phyloP scores from a whole-genome alignment of 805 yeast species.

The Debaryomyces tyrocola region DNA sequence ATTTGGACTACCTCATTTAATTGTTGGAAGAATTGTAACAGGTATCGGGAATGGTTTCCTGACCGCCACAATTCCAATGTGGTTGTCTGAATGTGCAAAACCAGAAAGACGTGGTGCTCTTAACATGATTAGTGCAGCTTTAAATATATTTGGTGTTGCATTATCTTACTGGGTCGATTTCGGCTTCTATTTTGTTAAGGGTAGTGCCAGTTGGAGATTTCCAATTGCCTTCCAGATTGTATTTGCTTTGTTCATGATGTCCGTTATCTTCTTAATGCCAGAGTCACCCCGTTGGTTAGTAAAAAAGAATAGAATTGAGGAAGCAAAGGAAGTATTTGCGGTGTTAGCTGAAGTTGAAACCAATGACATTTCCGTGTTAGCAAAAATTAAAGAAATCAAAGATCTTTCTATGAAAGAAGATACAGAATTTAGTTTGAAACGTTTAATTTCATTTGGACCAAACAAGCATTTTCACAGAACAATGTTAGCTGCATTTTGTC shows the following conservation, averaged over 20 bases:
- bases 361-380: not conserved
- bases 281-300: slow-evolving; percentile 66
- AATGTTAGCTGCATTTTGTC: not conserved
- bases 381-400: slow-evolving; percentile 1
- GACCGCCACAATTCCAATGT: slow-evolving; percentile 74
- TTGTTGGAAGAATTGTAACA: slow-evolving; percentile 11
- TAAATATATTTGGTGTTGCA: slow-evolving; percentile 22
- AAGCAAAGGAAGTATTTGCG: slow-evolving; percentile 47
- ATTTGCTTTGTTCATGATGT: slow-evolving; percentile 30
- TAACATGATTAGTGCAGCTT: not conserved
- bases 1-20: slow-evolving; percentile 11
- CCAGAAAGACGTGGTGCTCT: slow-evolving; percentile 22
- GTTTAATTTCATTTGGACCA: slow-evolving; percentile 15
- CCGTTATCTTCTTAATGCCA: slow-evolving; percentile 50
- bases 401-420: slow-evolving; percentile 10
- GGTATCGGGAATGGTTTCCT: slow-evolving; percentile 73
- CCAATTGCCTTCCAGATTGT: slow-evolving; percentile 32
- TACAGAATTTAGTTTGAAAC: not conserved
- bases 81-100: slow-evolving; percentile 70
- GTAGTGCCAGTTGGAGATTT: slow-evolving; percentile 31
- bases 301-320: slow-evolving; percentile 46
- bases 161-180: slow-evolving; percentile 43
- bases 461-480: slow-evolving; percentile 31
- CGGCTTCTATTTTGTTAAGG: slow-evolving; percentile 46
- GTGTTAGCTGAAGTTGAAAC: slow-evolving; percentile 10